Evolutionary conservation across 2,329 filamentous ascomycete genomes (phyloP).

Genomic region (Fusarium floridanum): DNA sequence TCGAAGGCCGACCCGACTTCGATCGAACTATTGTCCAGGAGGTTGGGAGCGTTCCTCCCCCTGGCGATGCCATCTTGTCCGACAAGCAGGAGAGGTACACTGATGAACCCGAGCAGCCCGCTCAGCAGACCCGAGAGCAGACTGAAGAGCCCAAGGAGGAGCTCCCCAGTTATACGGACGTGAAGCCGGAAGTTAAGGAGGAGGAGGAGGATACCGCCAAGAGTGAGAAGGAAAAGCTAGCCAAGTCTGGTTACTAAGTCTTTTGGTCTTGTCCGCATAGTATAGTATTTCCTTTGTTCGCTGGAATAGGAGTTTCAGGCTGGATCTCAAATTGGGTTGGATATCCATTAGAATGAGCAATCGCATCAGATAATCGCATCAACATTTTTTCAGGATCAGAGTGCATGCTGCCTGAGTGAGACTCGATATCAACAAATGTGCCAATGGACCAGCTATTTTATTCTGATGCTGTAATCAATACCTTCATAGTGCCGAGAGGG

Average conservation of each 20-base stretch:
- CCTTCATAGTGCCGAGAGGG: background rate
- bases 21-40: slow-evolving; percentile 46
- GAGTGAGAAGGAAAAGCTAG: slow-evolving; percentile 47
- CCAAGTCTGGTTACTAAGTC: slow-evolving; percentile 37
- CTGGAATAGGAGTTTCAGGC: background rate
- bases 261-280: background rate
- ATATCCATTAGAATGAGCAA: background rate
- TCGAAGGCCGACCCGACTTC: slow-evolving; percentile 51
- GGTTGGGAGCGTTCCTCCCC: slow-evolving; percentile 40
- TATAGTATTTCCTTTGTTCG: background rate
- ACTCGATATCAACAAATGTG: background rate
- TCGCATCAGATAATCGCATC: background rate
- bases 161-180: slow-evolving; percentile 30
- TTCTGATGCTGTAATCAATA: background rate
- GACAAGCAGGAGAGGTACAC: slow-evolving; percentile 50
- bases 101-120: slow-evolving; percentile 12
- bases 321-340: background rate
- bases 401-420: background rate
- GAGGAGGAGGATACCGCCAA: slow-evolving; percentile 23
- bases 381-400: background rate
- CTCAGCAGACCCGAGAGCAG: background rate
- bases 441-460: background rate
- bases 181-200: slow-evolving; percentile 21
- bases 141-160: slow-evolving; percentile 34
- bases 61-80: slow-evolving; percentile 32